A percentile compares a stretch with the other conserved stretches of the same genome.
Evolutionary conservation across 768 basidiomycete species (phyloP).

Genomic region (Tremella yokohamensis): DNA sequence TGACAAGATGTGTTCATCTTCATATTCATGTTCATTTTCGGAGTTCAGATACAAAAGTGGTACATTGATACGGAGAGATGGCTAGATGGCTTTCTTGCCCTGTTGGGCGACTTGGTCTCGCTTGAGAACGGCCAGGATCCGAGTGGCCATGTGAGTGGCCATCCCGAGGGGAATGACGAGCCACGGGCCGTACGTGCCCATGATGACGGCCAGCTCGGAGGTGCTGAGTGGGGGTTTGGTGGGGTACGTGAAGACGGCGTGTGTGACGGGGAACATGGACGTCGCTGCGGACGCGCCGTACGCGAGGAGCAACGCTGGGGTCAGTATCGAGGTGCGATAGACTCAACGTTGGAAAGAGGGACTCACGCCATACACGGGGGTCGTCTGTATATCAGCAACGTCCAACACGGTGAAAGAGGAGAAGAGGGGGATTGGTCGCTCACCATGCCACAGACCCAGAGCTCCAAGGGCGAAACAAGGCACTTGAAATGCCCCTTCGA

Average conservation of each 20-base stretch:
- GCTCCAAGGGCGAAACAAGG: slow-evolving; percentile 72
- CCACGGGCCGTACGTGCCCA: slow-evolving; percentile 73
- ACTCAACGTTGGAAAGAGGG: slow-evolving; percentile 18
- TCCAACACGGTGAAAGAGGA: background rate
- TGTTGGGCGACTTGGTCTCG: no score
- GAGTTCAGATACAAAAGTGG: no score
- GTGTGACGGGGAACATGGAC: slow-evolving; percentile 70
- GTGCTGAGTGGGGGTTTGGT: slow-evolving; percentile 54
- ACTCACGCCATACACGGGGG: slow-evolving; percentile 32
- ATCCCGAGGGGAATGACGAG: slow-evolving; percentile 68
- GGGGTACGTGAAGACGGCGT: slow-evolving; percentile 60
- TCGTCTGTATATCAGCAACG: background rate
- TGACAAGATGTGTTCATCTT: no score
- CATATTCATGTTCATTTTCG: no score
- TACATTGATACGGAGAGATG: no score
- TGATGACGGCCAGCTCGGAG: slow-evolving; percentile 59
- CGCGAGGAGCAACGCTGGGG: slow-evolving; percentile 58
- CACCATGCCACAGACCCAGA: slow-evolving; percentile 41
- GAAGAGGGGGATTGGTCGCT: slow-evolving; percentile 32
- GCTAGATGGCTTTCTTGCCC: no score
- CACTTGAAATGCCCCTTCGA: slow-evolving; percentile 58
- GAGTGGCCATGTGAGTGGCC: slow-evolving; percentile 63
- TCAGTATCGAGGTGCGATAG: slow-evolving; percentile 31
- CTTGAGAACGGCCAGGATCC: background rate
- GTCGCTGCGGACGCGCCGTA: slow-evolving; percentile 77